Evolutionary conservation across 208 protist species (phyloP).

Genomic region (Leishmania aethiopica): DNA sequence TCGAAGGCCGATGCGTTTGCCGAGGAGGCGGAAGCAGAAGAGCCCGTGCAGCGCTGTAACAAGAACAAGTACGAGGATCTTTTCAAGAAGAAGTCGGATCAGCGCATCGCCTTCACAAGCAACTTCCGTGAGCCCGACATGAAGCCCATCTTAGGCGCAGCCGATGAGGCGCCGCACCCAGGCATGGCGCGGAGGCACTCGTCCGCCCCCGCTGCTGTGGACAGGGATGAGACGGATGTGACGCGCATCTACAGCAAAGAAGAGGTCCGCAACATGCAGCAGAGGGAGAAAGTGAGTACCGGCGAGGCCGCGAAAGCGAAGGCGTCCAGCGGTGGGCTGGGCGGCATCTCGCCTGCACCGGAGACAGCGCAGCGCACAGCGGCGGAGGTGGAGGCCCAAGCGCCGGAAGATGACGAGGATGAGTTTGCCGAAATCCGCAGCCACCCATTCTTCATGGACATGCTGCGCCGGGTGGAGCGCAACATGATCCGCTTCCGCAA

Average conservation of each 20-base stretch:
- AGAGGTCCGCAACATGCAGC: slow-evolving; percentile 46
- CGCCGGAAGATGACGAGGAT: slow-evolving; percentile 35
- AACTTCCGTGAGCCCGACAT: slow-evolving; percentile 47
- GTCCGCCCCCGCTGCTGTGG: neutral
- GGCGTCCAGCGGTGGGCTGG: slow-evolving; percentile 8
- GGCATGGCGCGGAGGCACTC: neutral
- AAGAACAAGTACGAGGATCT: slow-evolving; percentile 67
- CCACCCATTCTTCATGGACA: slow-evolving; percentile 81
- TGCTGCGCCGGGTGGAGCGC: slow-evolving; percentile 69
- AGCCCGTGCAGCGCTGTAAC: slow-evolving; percentile 34
- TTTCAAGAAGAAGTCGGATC: slow-evolving; percentile 41
- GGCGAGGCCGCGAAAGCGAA: slow-evolving; percentile 7
- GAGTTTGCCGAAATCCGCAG: slow-evolving; percentile 51
- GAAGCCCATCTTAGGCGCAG: slow-evolving; percentile 26
- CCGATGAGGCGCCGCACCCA: neutral
- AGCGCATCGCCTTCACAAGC: slow-evolving; percentile 63
- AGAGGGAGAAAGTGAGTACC: neutral
- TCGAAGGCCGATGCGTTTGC: neutral
- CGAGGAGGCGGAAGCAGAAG: slow-evolving; percentile 14
- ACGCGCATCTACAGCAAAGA: slow-evolving; percentile 74
- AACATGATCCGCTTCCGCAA: slow-evolving; percentile 81
- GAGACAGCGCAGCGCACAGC: neutral
- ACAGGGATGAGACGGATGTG: slow-evolving; percentile 53
- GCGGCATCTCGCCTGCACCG: slow-evolving; percentile 5
- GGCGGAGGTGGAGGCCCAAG: neutral